Conservation (phyloP, 2,329 filamentous ascomycete genomes). For the Sporothrix pseudoabietina region DNA sequence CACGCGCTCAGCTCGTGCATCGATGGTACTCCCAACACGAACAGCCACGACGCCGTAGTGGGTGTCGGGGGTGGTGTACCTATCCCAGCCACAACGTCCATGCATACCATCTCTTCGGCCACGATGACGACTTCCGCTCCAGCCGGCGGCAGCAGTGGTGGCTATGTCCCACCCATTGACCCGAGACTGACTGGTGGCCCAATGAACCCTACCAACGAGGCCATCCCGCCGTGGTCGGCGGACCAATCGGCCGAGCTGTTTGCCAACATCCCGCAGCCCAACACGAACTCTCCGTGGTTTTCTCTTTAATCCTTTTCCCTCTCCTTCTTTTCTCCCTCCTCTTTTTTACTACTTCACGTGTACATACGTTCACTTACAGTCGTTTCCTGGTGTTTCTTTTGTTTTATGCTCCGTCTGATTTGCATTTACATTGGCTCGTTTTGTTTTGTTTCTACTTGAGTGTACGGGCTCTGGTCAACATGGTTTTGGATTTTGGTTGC, state of each 20-base stretch:
- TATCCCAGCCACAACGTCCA: neutral
- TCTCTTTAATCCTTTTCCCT: constrained; percentile 22
- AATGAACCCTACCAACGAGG: neutral
- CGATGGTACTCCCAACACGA: neutral
- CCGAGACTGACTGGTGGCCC: neutral
- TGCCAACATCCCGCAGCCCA: constrained; percentile 24
- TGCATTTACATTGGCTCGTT: neutral
- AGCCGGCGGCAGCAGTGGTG: neutral
- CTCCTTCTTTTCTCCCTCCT: constrained; percentile 20
- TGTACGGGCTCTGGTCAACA: neutral
- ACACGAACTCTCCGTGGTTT: constrained; percentile 27
- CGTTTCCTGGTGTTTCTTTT: neutral
- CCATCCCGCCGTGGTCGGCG: constrained; percentile 19
- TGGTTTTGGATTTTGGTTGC: neutral
- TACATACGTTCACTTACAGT: neutral
- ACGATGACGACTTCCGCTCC: neutral
- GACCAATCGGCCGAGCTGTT: constrained; percentile 27
- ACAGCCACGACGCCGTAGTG: neutral
- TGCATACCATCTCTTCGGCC: neutral
- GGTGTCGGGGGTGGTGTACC: neutral
- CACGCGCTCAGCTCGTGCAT: constrained; percentile 3
- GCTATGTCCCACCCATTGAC: neutral
- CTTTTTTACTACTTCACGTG: neutral
- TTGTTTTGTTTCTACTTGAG: neutral
- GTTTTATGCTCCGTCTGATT: neutral